Evolutionary conservation across 1,284 basidiomycete species (phyloP), one percentile per base, ranked within the genome.

Genomic region (Volvariella surrecta): DNA sequence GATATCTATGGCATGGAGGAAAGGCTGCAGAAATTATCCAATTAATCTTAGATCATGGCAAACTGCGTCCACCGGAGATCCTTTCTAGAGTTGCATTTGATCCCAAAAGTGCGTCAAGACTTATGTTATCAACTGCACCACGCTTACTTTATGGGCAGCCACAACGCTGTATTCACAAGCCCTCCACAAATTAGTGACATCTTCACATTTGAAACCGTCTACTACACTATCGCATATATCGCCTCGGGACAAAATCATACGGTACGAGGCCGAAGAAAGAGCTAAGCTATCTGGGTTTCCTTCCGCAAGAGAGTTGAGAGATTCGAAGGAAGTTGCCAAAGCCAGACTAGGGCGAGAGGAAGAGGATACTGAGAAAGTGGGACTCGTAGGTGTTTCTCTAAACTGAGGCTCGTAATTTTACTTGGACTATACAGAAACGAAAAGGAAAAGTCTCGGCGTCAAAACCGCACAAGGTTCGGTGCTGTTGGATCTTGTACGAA

Each of bases 41-140:
- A 51, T 64, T 81, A 21, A 67, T 96, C 31, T 66, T 95, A 42
- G 77, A 91, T 54, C 85, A 91, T 56, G 93, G 93, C 34, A 94
- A 94, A 61, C 74, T 96, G 52, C 77, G 79, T 41, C 74, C 82
- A 6, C 78, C 76, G 53, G 83, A 89, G 47, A 77, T 93, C 39
- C 58, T 89, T 20, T 64, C 70, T 10, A 58, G 67, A 24, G 58
- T 89, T 8, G 58, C 64, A 6, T 62, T 63, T 42, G 75, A 83
- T 47, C 59, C 67, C 8, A 85, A 85, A 70, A 69, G 86, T 86
- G 49, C 20, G 49, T 40, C 3, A 30, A 9, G 38, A 13, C 45
- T 22, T 21, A 18, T 32, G 21, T 24, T 24, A 15, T n/a, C 40
- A 11, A 13, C 10, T 43, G 15, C 41, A 45, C 28, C 28, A 4